Conservation (phyloP, 2,329 filamentous ascomycete species). For the Akanthomyces dipterigenus region DNA sequence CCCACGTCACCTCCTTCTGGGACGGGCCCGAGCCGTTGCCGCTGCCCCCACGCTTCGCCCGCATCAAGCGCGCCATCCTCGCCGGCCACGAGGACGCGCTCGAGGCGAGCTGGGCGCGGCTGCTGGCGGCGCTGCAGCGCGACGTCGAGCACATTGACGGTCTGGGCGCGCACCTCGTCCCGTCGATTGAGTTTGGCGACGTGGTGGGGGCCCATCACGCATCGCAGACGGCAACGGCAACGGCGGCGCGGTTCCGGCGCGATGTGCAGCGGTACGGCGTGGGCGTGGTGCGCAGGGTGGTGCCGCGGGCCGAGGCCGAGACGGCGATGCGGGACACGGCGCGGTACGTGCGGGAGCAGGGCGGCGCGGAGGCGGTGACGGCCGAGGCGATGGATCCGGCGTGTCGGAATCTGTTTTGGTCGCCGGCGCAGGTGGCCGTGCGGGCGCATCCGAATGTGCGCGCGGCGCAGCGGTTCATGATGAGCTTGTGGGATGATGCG, state of each 20-base stretch:
- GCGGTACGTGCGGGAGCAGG: constrained; percentile 43
- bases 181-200: constrained; percentile 47
- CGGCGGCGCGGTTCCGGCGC: constrained; percentile 45
- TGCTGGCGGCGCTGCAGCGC: constrained; percentile 43
- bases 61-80: constrained; percentile 48
- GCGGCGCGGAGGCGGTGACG: neutral
- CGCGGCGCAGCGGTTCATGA: constrained; percentile 57
- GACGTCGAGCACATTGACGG: constrained; percentile 47
- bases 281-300: constrained; percentile 58
- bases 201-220: constrained; percentile 26
- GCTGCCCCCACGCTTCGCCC: constrained; percentile 51
- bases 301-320: constrained; percentile 50
- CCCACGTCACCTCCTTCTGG: constrained; percentile 45
- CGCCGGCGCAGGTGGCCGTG: constrained; percentile 61
- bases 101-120: constrained; percentile 47
- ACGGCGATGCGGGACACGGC: constrained; percentile 52
- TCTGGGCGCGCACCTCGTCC: constrained; percentile 46
- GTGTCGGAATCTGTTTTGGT: constrained; percentile 70
- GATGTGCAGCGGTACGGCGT: constrained; percentile 57
- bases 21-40: constrained; percentile 46
- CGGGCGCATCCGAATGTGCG: constrained; percentile 60
- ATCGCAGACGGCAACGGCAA: constrained; percentile 28
- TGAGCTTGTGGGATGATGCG: constrained; percentile 54
- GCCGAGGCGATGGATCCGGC: constrained; percentile 42
- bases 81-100: constrained; percentile 48